These are phyloP conservation scores for Fusarium sp. DNA, from an alignment of 2,329 filamentous ascomycete species.

Conservation along the genomic window DNA sequence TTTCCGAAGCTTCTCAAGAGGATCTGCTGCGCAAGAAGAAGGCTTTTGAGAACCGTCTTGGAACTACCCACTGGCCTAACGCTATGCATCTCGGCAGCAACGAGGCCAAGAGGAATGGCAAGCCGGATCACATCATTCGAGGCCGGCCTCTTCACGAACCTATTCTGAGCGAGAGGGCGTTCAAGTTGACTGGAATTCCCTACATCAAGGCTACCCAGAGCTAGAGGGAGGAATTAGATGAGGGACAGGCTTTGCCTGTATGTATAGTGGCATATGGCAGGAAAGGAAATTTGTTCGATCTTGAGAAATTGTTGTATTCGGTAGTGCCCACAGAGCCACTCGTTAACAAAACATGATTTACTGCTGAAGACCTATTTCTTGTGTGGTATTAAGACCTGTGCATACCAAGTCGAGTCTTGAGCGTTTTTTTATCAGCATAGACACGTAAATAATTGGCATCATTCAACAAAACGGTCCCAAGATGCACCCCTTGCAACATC, in stretches of 20 bases:
- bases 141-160: conserved; percentile 34
- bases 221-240: neutral
- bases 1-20: conserved; percentile 42
- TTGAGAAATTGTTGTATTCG: neutral
- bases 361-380: neutral
- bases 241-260: neutral
- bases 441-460: too few relatives aligned
- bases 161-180: conserved; percentile 26
- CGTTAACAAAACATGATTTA: neutral
- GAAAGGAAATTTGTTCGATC: neutral
- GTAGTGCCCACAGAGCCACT: neutral
- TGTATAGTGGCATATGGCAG: neutral
- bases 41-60: conserved; percentile 51
- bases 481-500: neutral
- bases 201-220: conserved; percentile 25
- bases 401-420: neutral
- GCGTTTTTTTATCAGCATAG: neutral
- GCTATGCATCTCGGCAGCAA: conserved; percentile 37
- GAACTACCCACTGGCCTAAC: conserved; percentile 59
- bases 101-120: conserved; percentile 33
- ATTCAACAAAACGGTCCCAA: too few relatives aligned
- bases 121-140: conserved; percentile 33
- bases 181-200: conserved; percentile 41
- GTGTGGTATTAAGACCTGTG: neutral
- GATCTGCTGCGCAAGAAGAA: conserved; percentile 55